A percentile compares a stretch with the other conserved stretches of the same genome.
phyloP scores from a whole-genome alignment of 2,329 filamentous ascomycete species.

The Calonectria ilicicola region DNA sequence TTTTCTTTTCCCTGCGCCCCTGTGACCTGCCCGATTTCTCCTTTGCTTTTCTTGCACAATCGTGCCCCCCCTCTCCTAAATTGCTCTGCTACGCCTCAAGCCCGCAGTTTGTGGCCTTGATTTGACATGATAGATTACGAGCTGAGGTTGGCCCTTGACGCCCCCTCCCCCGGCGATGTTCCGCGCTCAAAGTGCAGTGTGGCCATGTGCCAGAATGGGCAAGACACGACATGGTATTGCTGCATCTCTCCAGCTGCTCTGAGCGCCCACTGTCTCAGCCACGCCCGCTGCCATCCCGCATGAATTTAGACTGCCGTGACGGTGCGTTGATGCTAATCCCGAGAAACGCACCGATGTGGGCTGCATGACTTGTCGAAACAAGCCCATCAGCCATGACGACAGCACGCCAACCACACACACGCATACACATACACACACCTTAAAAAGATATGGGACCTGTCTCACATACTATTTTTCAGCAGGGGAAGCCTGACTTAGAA shows the following conservation, averaged over 20 bases:
- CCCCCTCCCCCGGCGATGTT: neutral
- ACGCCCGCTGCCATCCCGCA: constrained; percentile 17
- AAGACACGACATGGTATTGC: neutral
- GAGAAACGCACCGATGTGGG: neutral
- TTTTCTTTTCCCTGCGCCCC: neutral
- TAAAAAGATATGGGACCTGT: constrained; percentile 2
- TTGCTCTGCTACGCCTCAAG: neutral
- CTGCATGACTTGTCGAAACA: neutral
- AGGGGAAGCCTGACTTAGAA: constrained; percentile 18
- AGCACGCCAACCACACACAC: no score
- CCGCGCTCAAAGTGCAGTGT: neutral
- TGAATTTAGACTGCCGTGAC: constrained; percentile 6
- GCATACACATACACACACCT: neutral
- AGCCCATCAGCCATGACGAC: neutral
- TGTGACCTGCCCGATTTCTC: neutral
- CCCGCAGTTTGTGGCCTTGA: neutral
- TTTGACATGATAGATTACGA: neutral
- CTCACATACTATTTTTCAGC: neutral
- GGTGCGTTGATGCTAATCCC: neutral
- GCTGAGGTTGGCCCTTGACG: neutral
- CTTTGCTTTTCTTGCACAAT: constrained; percentile 14
- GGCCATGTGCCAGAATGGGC: neutral
- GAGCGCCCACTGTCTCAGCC: constrained; percentile 15
- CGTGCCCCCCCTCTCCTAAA: neutral
- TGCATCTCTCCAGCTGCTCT: neutral